Conservation (phyloP, 495 filamentous ascomycete genomes). For the Daldinia caldariorum region DNA sequence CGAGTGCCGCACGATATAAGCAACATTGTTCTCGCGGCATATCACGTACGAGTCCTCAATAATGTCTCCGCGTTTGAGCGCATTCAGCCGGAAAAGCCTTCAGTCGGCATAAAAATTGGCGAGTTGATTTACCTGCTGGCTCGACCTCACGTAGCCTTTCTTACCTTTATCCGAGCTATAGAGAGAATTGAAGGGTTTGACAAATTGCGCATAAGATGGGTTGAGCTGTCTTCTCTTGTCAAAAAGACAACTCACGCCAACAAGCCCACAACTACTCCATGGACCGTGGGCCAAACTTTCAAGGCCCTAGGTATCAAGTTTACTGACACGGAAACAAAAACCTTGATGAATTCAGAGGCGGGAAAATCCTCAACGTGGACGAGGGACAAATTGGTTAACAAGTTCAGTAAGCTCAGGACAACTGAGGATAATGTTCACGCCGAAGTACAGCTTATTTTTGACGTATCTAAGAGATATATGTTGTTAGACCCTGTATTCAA, state of each 20-base stretch:
- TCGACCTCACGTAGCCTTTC: not conserved
- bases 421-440: conserved; percentile 6
- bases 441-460: conserved; percentile 5
- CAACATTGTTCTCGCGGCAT: not conserved
- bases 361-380: not conserved
- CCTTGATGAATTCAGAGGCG: not conserved
- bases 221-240: not conserved
- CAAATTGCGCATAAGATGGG: conserved; percentile 1
- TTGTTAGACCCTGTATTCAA: not conserved
- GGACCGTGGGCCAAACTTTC: conserved; percentile 3
- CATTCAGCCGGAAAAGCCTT: not conserved
- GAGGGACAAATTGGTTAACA: conserved; percentile 5
- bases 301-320: conserved; percentile 1
- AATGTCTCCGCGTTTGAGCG: not conserved
- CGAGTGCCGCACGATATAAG: not conserved
- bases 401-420: not conserved
- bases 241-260: not conserved
- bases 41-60: not conserved
- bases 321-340: not conserved
- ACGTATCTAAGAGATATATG: not conserved
- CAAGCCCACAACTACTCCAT: not conserved
- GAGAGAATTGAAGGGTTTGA: conserved; percentile 12
- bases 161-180: conserved; percentile 2
- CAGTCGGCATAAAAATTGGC: not conserved
- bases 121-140: not conserved